Evolutionary conservation across 192 early-diverging fungal species (phyloP), one percentile per base, ranked within the genome.

Genomic region (Coemansia interrupta): DNA sequence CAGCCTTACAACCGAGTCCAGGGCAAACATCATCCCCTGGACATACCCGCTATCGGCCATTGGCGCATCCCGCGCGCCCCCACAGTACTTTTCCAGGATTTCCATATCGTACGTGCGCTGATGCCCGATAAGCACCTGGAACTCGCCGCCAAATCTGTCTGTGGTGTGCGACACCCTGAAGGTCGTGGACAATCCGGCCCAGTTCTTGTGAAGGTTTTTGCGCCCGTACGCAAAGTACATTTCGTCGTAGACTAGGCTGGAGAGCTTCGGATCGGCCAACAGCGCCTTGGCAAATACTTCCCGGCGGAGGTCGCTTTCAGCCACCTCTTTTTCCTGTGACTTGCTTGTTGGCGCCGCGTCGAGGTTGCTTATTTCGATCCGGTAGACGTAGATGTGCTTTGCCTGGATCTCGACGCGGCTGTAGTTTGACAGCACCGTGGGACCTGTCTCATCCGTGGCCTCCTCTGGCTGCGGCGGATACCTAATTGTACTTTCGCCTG

Each of bases 361-460:
- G 13, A 54, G 14, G 62, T 74, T 74, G 26, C n/a, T 26, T 26
- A 74, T 65, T 14, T 60, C 61, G 9, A 74, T 58, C 0, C 47
- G 22, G 55, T 74, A 74, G 4, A 74, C 72, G 59, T 74, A 46
- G 0, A 74, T 30, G 48, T 58, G 54, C 49, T 74, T 68, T 24
- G 17, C 44, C 3, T 40, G 49, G 22, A 63, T 18, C 6, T 53
- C 17, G 5, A 64, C 40, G 4, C 40, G 54, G 29, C 45, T 43
- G 47, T 49, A 63, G 58, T 68, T 68, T 11, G 52, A 43, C 18
- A 56, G 52, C 0, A 68, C 66, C 13, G 17, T 58, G 19, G 19
- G 6, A 2, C 0, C 14, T 30, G 26, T 23, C 12, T 12, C 12
- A 8, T 12, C 13, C 0, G 28, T 4, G 28, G 26, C 56, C 13